Evolutionary conservation across 2,329 filamentous ascomycete species (phyloP).

Genomic region (Calonectria naviculata): DNA sequence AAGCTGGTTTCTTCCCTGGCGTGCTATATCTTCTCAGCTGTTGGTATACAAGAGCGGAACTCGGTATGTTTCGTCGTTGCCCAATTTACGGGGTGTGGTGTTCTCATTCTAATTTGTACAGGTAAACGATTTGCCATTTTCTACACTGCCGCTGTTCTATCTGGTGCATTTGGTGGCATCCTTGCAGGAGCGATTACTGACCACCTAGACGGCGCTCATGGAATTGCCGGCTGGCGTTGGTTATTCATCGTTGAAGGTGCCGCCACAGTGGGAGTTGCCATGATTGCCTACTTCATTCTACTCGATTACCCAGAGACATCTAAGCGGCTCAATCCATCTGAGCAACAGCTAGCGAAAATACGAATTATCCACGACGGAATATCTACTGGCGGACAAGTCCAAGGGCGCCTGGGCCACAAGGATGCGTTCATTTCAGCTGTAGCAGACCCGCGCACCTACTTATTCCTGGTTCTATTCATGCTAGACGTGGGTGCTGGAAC

Average conservation of each 20-base stretch:
- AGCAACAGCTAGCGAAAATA: constrained; percentile 16
- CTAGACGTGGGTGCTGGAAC: constrained; percentile 57
- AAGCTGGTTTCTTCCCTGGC: constrained; percentile 63
- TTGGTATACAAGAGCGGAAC: constrained; percentile 60
- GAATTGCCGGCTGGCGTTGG: constrained; percentile 28
- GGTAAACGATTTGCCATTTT: constrained; percentile 31
- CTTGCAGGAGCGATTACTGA: constrained; percentile 29
- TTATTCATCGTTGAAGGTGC: constrained; percentile 27
- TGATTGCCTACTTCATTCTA: constrained; percentile 19
- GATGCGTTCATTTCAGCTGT: constrained; percentile 24
- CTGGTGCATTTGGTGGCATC: constrained; percentile 24
- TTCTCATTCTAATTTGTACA: too few species aligned
- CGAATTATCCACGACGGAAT: constrained; percentile 23
- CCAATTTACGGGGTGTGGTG: too few species aligned
- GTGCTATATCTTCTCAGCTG: constrained; percentile 63
- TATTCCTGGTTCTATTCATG: constrained; percentile 62
- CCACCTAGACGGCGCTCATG: constrained; percentile 15
- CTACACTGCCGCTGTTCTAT: constrained; percentile 27
- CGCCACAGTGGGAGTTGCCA: constrained; percentile 14
- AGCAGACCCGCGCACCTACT: constrained; percentile 47
- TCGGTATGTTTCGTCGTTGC: constrained; percentile 25
- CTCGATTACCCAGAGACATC: constrained; percentile 25
- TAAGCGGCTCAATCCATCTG: constrained; percentile 7
- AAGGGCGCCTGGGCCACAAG: constrained; percentile 4
- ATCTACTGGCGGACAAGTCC: background rate